Conservation (phyloP, 2,329 filamentous ascomycete species). For the Diaporthe helianthi region DNA sequence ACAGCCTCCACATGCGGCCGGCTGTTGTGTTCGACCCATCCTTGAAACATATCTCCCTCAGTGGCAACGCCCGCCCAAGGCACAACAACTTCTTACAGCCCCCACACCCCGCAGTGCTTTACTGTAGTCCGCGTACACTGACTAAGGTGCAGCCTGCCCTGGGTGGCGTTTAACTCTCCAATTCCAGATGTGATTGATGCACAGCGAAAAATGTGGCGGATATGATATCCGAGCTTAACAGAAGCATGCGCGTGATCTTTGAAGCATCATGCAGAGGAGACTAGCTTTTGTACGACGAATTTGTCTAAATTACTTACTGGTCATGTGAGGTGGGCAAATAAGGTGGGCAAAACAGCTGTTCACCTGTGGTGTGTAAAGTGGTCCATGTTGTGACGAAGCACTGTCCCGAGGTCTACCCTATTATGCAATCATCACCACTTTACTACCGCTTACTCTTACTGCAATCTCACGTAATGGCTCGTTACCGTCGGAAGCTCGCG, state of each 20-base stretch:
- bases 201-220: background rate
- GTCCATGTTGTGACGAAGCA: background rate
- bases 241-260: background rate
- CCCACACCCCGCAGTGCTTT: constrained; percentile 25
- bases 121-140: background rate
- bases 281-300: background rate
- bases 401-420: no score
- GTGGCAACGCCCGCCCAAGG: background rate
- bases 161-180: constrained; percentile 4
- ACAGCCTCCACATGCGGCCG: constrained; percentile 1
- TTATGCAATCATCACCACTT: background rate
- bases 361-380: no score
- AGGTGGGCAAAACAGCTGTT: background rate
- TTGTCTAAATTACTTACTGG: no score
- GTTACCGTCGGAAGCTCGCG: background rate
- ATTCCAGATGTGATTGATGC: no score
- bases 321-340: background rate
- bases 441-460: background rate
- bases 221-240: background rate
- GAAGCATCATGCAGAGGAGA: constrained; percentile 7
- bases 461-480: constrained; percentile 24
- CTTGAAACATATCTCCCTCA: constrained; percentile 6
- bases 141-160: constrained; percentile 4
- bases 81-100: constrained; percentile 28
- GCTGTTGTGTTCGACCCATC: constrained; percentile 16